Base-by-base conservation (phyloP, 2,329 filamentous ascomycete species). In the Penicillium sp. region DNA sequence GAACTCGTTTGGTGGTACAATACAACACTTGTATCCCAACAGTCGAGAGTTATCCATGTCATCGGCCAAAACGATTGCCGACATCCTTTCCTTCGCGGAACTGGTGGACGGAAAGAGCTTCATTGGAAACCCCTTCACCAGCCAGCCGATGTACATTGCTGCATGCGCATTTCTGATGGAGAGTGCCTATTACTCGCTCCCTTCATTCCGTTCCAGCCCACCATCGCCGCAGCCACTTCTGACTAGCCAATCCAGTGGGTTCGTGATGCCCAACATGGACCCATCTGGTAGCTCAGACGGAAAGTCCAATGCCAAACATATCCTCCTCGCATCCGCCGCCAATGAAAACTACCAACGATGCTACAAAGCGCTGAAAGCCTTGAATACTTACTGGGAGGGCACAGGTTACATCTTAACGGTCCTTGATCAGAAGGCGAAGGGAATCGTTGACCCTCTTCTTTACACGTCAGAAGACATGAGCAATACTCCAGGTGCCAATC, bases 121-220 rank as follows among this genome's bases (percentile, higher is more conserved):
- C 39, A 82, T 89, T 22, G 85, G 86, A 1, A 94, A 92, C 42
- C 87, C 87, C 0, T 94, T 94, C 49, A 92, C 85, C 0, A 87
- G 84, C 32, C 87, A 94, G 61, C 87, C 87, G 0, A 93, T 93
- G 55, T 94, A 93, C 52, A 90, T 94, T 43, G 87, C 87, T 1
- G 87, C 86, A 1, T 93, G 86, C 56, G 87, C 87, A 0, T 94
- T 94, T 51, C 68, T 94, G 11, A 86, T 87, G 67, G 87, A 94
- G 57, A 86, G 84, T 3, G 80, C 79, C 3, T 76, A 82, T 45
- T 80, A 82, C 14, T 82, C 82, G 0, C 78, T 74, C 2, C 73
- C 80, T 41, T 72, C 81, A 17, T 85, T 82, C 0, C 72, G 79
- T 23, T 58, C 67, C 8, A 34, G 33, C 1, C 76, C 75, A 0